Evolutionary conservation across 495 filamentous ascomycete species (phyloP).

Genomic region (Hypoxylon fuscum): DNA sequence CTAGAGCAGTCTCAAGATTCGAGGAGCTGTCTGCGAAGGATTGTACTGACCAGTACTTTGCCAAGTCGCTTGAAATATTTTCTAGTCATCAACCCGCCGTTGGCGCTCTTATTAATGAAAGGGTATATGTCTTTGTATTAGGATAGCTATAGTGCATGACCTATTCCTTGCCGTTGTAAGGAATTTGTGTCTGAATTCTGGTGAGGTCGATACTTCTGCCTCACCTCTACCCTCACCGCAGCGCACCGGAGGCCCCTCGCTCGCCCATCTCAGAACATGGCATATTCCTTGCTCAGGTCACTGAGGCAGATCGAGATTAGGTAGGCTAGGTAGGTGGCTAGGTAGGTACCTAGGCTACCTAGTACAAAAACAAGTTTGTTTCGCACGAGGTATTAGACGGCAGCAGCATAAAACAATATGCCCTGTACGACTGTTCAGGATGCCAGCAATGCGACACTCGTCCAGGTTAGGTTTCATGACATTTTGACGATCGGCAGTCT

Average conservation of each 20-base stretch:
- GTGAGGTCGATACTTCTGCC: not conserved
- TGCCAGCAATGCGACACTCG: slow-evolving; percentile 33
- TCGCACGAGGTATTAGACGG: slow-evolving; percentile 10
- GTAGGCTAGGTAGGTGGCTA: slow-evolving; percentile 11
- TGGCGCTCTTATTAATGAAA: slow-evolving; percentile 13
- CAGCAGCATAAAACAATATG: slow-evolving; percentile 8
- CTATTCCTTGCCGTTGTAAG: slow-evolving; percentile 1
- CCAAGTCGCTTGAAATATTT: slow-evolving; percentile 18
- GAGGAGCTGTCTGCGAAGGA: slow-evolving; percentile 1
- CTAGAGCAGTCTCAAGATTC: slow-evolving; percentile 6
- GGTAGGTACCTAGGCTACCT: too few species aligned
- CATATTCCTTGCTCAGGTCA: slow-evolving; percentile 5
- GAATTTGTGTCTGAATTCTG: not conserved
- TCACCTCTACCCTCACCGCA: not conserved
- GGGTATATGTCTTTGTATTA: slow-evolving; percentile 1
- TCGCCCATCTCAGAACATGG: not conserved
- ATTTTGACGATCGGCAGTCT: slow-evolving; percentile 31
- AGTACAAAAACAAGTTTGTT: slow-evolving; percentile 15
- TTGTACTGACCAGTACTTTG: slow-evolving; percentile 3
- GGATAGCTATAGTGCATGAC: slow-evolving; percentile 16
- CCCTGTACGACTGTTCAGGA: slow-evolving; percentile 17
- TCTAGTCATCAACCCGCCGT: slow-evolving; percentile 9
- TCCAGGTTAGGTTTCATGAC: slow-evolving; percentile 30
- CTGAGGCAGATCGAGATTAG: slow-evolving; percentile 23
- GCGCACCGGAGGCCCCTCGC: not conserved